These are phyloP conservation scores for Rugiboletus extremiorientalis DNA, from an alignment of 1,284 basidiomycete species.

Conservation along the genomic window DNA sequence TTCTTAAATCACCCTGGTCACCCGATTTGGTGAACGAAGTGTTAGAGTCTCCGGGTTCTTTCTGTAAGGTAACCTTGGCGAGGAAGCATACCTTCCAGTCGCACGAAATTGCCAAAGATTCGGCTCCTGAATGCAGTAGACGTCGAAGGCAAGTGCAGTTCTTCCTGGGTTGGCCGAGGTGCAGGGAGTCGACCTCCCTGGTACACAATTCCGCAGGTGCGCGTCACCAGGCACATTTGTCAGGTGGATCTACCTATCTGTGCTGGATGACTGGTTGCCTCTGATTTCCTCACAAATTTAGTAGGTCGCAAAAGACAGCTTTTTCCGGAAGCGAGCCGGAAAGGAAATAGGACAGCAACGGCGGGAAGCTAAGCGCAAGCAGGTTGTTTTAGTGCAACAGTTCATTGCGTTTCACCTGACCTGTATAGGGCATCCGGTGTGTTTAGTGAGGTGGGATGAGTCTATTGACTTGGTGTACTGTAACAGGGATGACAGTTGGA, in stretches of 20 bases:
- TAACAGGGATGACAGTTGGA: background rate
- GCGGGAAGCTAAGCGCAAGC: background rate
- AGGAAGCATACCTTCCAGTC: background rate
- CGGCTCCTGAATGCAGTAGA: background rate
- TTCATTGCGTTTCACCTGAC: background rate
- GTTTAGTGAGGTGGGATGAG: conserved; percentile 9
- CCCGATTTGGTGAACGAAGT: background rate
- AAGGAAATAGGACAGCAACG: background rate
- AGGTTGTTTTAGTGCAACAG: background rate
- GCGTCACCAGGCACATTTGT: background rate
- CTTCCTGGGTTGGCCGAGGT: background rate
- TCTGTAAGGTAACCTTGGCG: background rate
- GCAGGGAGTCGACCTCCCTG: background rate
- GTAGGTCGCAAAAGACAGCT: background rate
- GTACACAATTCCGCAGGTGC: background rate
- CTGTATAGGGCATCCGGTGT: background rate
- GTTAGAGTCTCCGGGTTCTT: background rate
- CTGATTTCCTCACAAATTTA: background rate
- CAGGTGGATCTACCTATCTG: background rate
- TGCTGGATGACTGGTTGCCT: background rate
- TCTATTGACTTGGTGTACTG: background rate
- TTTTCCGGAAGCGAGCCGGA: background rate
- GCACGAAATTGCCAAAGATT: background rate
- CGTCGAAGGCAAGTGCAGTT: background rate
- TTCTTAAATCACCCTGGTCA: conserved; percentile 3